phyloP scores from a whole-genome alignment of 2,329 filamentous ascomycete species.

The Laburnicola sp. region DNA sequence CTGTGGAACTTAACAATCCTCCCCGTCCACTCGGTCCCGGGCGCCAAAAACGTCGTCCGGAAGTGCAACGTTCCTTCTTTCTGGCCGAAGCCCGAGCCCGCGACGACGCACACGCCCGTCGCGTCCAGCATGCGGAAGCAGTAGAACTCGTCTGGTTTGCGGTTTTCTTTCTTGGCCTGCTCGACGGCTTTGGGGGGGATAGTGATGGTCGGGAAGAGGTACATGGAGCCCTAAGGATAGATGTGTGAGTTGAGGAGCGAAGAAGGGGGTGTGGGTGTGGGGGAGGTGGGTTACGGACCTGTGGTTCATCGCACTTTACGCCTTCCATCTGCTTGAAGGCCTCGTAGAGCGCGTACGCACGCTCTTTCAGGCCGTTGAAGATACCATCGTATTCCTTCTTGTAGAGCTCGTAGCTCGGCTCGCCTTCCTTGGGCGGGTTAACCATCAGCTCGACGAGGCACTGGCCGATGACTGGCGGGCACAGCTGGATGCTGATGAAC shows the following conservation, averaged over 20 bases:
- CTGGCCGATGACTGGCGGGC: conserved; percentile 92
- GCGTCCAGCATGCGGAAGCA: conserved; percentile 86
- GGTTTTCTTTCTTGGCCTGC: conserved; percentile 72
- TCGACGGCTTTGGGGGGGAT: conserved; percentile 75
- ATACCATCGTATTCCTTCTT: conserved; percentile 82
- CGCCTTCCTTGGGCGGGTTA: conserved; percentile 83
- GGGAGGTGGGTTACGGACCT: conserved; percentile 49
- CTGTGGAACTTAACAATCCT: conserved; percentile 87
- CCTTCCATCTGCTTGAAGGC: conserved; percentile 96
- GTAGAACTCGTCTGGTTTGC: conserved; percentile 89
- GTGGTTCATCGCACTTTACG: conserved; percentile 83
- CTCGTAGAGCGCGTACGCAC: conserved; percentile 82
- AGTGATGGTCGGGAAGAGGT: conserved; percentile 93
- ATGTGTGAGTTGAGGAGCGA: conserved; percentile 3
- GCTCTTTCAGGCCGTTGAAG: conserved; percentile 73
- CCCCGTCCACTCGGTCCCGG: conserved; percentile 91
- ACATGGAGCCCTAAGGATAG: conserved; percentile 78
- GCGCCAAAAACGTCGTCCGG: conserved; percentile 93
- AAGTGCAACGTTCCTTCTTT: conserved; percentile 90
- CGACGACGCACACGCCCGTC: conserved; percentile 92
- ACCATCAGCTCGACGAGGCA: conserved; percentile 98
- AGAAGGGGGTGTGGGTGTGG: conserved; percentile 5
- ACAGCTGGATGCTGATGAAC: conserved; percentile 95
- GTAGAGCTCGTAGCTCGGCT: conserved; percentile 84
- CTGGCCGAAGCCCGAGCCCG: conserved; percentile 92